These are phyloP conservation scores for Perkinsus olseni DNA, from an alignment of 169 alveolate species.

Conservation along the genomic window DNA sequence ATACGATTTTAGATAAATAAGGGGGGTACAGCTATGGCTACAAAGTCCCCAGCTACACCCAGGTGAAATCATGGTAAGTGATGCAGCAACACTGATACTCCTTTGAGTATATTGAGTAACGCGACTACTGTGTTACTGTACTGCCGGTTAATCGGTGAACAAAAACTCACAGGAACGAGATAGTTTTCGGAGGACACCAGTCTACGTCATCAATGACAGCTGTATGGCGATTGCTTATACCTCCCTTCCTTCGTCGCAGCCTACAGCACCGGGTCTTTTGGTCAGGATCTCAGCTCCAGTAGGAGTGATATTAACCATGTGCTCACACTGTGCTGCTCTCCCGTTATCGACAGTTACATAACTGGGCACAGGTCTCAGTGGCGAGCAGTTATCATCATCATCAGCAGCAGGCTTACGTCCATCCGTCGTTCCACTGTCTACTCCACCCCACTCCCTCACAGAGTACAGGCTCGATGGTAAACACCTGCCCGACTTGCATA, in stretches of 20 bases:
- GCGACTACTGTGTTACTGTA: too few species aligned
- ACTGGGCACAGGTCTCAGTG: not conserved
- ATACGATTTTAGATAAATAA: too few species aligned
- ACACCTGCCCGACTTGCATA: constrained; percentile 66
- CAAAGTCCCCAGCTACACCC: too few species aligned
- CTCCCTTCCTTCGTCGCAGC: not conserved
- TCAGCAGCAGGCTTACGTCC: constrained; percentile 54
- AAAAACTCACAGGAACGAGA: not conserved
- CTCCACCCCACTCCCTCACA: constrained; percentile 62
- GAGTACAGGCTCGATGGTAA: constrained; percentile 81
- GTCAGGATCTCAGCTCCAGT: constrained; percentile 77
- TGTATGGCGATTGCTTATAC: too few species aligned
- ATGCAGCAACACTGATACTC: too few species aligned
- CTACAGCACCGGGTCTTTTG: not conserved
- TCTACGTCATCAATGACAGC: not conserved
- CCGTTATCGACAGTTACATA: constrained; percentile 66
- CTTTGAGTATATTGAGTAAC: too few species aligned
- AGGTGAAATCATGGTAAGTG: too few species aligned
- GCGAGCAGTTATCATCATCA: not conserved
- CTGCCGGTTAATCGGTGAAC: not conserved
- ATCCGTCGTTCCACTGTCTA: constrained; percentile 76
- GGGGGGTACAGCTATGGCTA: too few species aligned
- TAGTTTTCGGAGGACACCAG: not conserved
- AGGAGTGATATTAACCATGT: constrained; percentile 71
- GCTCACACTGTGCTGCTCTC: constrained; percentile 80